These are phyloP conservation scores for Aquilaria agallochum DNA, from an alignment of 441 rosid species.

Conservation along the genomic window DNA sequence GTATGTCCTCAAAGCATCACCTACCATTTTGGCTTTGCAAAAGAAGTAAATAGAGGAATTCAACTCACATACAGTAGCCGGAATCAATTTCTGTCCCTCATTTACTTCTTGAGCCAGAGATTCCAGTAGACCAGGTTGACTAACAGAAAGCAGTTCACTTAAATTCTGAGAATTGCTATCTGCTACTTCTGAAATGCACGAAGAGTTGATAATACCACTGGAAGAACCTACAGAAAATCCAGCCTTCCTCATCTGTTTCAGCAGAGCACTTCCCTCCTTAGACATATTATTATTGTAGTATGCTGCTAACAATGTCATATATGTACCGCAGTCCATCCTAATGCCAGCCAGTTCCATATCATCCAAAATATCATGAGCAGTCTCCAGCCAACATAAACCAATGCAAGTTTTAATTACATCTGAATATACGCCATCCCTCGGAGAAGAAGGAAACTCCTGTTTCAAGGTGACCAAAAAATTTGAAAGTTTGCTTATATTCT, in stretches of 20 bases:
- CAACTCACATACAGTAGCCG: conserved; percentile 41
- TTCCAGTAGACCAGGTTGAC: conserved; percentile 33
- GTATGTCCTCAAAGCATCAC: conserved; percentile 54
- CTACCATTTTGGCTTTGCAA: conserved; percentile 80
- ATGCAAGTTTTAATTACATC: conserved; percentile 60
- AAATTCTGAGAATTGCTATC: conserved; percentile 19
- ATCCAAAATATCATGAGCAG: conserved; percentile 88
- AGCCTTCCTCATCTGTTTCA: conserved; percentile 47
- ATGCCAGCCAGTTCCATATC: conserved; percentile 53
- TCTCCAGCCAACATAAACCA: conserved; percentile 58
- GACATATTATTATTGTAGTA: conserved; percentile 46
- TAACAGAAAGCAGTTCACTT: conserved; percentile 10
- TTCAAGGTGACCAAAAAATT: conserved; percentile 40
- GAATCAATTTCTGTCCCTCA: conserved; percentile 26
- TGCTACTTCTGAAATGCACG: conserved; percentile 19
- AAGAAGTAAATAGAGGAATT: conserved; percentile 78
- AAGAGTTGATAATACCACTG: conserved; percentile 21
- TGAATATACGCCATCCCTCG: conserved; percentile 33
- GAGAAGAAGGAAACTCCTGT: conserved; percentile 14
- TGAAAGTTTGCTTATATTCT: conserved; percentile 47
- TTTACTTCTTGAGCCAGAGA: conserved; percentile 37
- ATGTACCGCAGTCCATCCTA: conserved; percentile 29
- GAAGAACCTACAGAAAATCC: conserved; percentile 36
- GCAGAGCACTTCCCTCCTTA: conserved; percentile 55
- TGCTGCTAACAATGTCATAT: conserved; percentile 44